Percentiles rank a stretch among this genome's conserved stretches.
Evolutionary conservation across 169 alveolate species (phyloP).

Genomic region (Perkinsus marinus): DNA sequence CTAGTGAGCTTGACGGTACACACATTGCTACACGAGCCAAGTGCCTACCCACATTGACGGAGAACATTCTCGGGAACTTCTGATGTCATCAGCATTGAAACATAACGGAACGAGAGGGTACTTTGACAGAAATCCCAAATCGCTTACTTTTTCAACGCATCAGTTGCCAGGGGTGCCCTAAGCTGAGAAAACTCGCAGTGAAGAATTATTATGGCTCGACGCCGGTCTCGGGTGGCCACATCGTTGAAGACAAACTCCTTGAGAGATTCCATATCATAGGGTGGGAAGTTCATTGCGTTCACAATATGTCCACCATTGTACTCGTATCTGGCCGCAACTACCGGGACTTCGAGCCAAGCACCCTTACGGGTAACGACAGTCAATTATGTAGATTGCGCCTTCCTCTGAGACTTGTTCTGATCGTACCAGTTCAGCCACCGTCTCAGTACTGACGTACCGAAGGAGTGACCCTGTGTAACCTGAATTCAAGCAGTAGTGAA

Average conservation of each 20-base stretch:
- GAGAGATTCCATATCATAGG: neutral
- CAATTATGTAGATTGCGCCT: neutral
- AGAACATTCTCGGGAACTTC: neutral
- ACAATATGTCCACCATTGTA: slow-evolving; percentile 16
- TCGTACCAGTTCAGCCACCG: neutral
- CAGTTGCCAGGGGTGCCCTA: slow-evolving; percentile 8
- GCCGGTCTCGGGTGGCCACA: slow-evolving; percentile 2
- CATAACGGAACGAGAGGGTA: too few relatives aligned
- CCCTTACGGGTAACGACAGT: neutral
- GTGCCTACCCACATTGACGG: too few relatives aligned
- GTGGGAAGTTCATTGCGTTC: neutral
- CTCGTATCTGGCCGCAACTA: neutral
- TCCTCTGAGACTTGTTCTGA: neutral
- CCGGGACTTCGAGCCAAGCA: neutral
- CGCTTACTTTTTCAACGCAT: slow-evolving; percentile 2
- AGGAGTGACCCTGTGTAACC: neutral
- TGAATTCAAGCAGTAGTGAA: neutral
- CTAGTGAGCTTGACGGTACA: too few relatives aligned
- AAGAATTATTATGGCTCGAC: slow-evolving; percentile 5
- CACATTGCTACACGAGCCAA: too few relatives aligned
- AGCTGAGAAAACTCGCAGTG: slow-evolving; percentile 15
- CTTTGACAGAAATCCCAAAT: too few relatives aligned
- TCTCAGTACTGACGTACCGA: neutral
- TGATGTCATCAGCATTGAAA: too few relatives aligned
- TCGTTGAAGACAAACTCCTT: neutral